Base-by-base conservation (phyloP, 306 rosid genomes). In the Oemleria cerasiformis region DNA sequence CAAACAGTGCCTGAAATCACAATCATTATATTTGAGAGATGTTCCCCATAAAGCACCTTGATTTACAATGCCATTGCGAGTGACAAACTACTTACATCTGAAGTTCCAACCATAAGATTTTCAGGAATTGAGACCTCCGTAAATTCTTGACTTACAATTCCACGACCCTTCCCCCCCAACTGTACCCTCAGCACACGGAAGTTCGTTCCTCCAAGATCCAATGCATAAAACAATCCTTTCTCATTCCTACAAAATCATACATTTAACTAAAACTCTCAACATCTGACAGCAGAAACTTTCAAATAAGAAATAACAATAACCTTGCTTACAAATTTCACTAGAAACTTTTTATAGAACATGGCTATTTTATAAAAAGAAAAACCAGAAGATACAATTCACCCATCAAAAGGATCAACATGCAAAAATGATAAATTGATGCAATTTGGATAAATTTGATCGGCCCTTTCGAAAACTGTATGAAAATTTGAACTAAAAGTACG, bases 151-250 rank as follows among this genome's bases (percentile, higher is more conserved):
- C 73, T 79, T 8, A 68, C 68, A 51, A 95, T 81, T 48, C 90
- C 92, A 43, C 73, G 70, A 60, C 74, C 93, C 67, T 72, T 84
- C 64, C 97, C 97, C 58, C 96, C 96, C 86, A 95, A 74, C 11
- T 85, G 92, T 63, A 92, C 96, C 10, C 97, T 95, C 63, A 95
- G 66, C 47, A 89, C 86, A 30, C 99, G 96, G 65, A 95, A 95
- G 83, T 95, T 92, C 48, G 97, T 95, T 77, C 99, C 99, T 47
- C 97, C 97, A 47, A 95, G 99, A 72, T 95, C 99, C 83, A 95
- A 74, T 34, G 99, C 97, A 85, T 95, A 95, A 74, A 84, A 95
- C 70, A 88, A 62, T 75, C 99, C 99, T 53, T 86, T 74, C 79
- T 95, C 97, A 82, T 92, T 82, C 87, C 99, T 95, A 19, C 14